Percentiles rank a stretch among this genome's conserved stretches.
Conservation (phyloP, 495 filamentous ascomycete genomes). For the Neurospora intermedia region DNA sequence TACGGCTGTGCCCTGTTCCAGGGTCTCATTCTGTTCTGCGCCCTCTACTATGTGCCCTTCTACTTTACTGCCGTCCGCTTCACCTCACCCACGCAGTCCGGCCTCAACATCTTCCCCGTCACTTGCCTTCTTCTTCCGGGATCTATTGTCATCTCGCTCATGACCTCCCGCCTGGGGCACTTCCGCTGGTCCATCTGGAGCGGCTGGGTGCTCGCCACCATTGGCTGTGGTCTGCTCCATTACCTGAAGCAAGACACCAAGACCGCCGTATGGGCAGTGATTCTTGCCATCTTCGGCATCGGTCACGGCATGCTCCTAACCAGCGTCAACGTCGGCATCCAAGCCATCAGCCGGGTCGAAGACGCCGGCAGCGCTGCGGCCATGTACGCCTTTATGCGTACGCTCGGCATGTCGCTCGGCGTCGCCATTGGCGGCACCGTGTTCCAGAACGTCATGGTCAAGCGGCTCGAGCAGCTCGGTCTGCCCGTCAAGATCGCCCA, state of each 20-base stretch:
- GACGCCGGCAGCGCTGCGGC: constrained; percentile 46
- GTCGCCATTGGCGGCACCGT: constrained; percentile 52
- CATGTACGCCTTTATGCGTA: constrained; percentile 50
- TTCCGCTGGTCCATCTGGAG: constrained; percentile 46
- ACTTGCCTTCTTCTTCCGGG: constrained; percentile 18
- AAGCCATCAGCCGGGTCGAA: constrained; percentile 36
- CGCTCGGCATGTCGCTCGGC: constrained; percentile 53
- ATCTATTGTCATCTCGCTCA: constrained; percentile 38
- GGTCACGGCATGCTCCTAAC: constrained; percentile 45
- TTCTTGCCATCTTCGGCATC: constrained; percentile 42
- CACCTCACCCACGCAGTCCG: constrained; percentile 41
- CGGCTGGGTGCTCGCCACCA: constrained; percentile 43
- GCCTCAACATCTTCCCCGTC: constrained; percentile 26
- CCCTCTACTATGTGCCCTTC: constrained; percentile 51
- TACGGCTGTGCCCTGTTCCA: constrained; percentile 25
- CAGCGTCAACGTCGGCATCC: constrained; percentile 39
- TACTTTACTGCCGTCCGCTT: constrained; percentile 54
- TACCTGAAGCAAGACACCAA: constrained; percentile 36
- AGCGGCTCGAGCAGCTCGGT: constrained; percentile 31
- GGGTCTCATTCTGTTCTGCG: constrained; percentile 27
- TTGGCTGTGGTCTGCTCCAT: constrained; percentile 39
- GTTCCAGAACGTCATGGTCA: constrained; percentile 46
- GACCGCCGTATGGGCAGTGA: constrained; percentile 38
- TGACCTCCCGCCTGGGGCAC: constrained; percentile 36
- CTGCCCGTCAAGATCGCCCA: constrained; percentile 26